phyloP scores from a whole-genome alignment of 2,329 filamentous ascomycete genomes.

The Thermoascus crustaceus region DNA sequence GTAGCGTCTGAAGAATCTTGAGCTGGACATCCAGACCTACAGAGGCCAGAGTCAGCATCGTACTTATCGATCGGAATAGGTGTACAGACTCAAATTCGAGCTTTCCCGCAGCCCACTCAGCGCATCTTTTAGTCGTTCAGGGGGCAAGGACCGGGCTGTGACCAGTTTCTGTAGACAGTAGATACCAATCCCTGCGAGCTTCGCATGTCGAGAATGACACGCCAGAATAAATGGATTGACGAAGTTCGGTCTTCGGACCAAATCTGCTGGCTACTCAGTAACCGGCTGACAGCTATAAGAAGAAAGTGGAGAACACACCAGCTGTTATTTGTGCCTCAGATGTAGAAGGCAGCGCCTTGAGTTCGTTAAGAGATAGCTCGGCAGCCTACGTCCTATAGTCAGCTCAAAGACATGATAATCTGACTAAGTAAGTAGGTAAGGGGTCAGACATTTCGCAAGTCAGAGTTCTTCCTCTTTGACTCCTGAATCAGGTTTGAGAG shows the following conservation, averaged over 20 bases:
- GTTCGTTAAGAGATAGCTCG: constrained; percentile 84
- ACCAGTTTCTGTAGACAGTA: constrained; percentile 84
- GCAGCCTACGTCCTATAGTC: constrained; percentile 56
- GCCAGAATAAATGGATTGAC: constrained; percentile 91
- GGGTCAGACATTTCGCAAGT: constrained; percentile 60
- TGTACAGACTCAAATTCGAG: constrained; percentile 55
- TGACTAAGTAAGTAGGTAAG: constrained; percentile 8
- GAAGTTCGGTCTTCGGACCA: constrained; percentile 73
- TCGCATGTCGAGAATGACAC: constrained; percentile 81
- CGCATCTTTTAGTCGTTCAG: constrained; percentile 72
- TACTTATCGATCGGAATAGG: no score
- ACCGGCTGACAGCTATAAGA: constrained; percentile 6
- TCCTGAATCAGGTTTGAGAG: constrained; percentile 87
- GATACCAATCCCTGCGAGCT: constrained; percentile 79
- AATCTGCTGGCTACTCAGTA: constrained; percentile 51
- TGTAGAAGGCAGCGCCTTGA: constrained; percentile 65
- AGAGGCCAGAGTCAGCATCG: constrained; percentile 16
- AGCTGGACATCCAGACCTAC: constrained; percentile 77
- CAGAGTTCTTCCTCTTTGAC: constrained; percentile 88
- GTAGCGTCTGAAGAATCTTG: constrained; percentile 88
- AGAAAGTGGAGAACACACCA: constrained; percentile 40
- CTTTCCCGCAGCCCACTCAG: constrained; percentile 82
- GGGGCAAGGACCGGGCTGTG: constrained; percentile 69
- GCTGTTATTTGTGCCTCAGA: constrained; percentile 69
- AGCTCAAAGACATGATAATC: constrained; percentile 11